phyloP scores from a whole-genome alignment of 768 basidiomycete genomes.

The Russula vinacea region DNA sequence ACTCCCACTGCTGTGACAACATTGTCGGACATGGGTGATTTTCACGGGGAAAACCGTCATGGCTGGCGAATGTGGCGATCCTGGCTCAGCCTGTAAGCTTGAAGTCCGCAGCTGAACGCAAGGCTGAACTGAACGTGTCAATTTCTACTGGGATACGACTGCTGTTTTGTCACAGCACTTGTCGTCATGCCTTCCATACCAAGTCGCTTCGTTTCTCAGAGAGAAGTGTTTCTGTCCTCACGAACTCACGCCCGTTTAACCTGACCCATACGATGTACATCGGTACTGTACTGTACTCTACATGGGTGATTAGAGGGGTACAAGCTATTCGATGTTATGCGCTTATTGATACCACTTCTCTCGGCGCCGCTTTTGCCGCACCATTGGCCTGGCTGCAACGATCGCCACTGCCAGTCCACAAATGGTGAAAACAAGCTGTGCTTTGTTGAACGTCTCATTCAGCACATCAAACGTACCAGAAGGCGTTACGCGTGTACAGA shows the following conservation, averaged over 20 bases:
- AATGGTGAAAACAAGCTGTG: constrained; percentile 82
- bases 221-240: too few species aligned
- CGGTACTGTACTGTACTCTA: neutral
- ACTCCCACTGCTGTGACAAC: too few species aligned
- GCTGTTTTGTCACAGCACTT: too few species aligned
- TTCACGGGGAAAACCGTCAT: too few species aligned
- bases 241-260: neutral
- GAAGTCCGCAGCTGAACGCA: too few species aligned
- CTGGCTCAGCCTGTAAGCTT: too few species aligned
- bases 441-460: constrained; percentile 90
- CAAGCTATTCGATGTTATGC: neutral
- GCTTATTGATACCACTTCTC: constrained; percentile 68
- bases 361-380: constrained; percentile 59
- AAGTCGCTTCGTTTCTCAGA: too few species aligned
- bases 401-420: constrained; percentile 70
- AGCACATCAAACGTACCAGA: constrained; percentile 92
- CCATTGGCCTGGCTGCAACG: constrained; percentile 77
- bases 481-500: constrained; percentile 79
- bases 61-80: too few species aligned
- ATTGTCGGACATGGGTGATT: too few species aligned
- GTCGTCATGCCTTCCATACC: too few species aligned
- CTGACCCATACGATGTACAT: neutral
- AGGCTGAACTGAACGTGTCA: too few species aligned
- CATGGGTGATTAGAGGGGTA: neutral
- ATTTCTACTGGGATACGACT: too few species aligned